Evolutionary conservation across 768 basidiomycete species (phyloP).

Genomic region (Antrodiella citrinella): DNA sequence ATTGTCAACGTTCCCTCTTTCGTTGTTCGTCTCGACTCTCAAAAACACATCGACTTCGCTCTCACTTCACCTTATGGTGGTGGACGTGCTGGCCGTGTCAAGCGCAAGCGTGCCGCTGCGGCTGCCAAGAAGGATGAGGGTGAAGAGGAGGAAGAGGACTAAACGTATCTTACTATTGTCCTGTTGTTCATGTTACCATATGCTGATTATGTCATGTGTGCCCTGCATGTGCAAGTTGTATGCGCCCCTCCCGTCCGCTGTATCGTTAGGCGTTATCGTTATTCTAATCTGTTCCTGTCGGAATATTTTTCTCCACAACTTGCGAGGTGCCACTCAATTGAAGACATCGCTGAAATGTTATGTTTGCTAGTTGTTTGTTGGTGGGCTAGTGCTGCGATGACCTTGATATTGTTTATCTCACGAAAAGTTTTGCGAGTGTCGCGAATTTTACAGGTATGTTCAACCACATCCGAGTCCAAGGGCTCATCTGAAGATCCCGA

Average conservation of each 20-base stretch:
- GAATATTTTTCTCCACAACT: no score
- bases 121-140: constrained; percentile 85
- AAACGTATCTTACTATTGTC: constrained; percentile 4
- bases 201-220: neutral
- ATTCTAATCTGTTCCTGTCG: no score
- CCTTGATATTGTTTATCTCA: no score
- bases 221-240: neutral
- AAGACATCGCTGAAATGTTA: no score
- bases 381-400: no score
- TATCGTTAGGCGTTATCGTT: neutral
- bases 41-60: constrained; percentile 98
- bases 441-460: no score
- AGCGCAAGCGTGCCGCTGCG: constrained; percentile 80
- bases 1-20: constrained; percentile 95
- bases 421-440: no score
- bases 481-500: no score
- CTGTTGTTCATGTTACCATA: neutral
- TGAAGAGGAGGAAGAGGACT: constrained; percentile 39
- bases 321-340: no score
- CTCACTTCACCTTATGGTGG: constrained; percentile 95
- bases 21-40: constrained; percentile 96
- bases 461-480: no score
- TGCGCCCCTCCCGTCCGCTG: neutral
- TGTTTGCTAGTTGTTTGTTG: no score
- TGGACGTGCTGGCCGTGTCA: constrained; percentile 83